A percentile compares a stretch with the other conserved stretches of the same genome.
phyloP scores from a whole-genome alignment of 169 alveolate genomes.

The Plasmodium knowlesi region DNA sequence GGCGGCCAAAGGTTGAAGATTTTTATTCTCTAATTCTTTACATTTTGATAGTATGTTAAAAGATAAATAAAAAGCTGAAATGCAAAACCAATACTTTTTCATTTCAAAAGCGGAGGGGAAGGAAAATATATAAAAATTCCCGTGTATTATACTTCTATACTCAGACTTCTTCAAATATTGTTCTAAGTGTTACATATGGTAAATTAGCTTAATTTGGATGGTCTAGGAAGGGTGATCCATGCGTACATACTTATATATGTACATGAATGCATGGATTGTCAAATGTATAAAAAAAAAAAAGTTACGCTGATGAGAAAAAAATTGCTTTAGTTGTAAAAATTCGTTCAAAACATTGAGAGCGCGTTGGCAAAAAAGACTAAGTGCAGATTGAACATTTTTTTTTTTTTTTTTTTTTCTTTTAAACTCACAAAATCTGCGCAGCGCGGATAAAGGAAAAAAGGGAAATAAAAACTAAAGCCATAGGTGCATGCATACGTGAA shows the following conservation, averaged over 20 bases:
- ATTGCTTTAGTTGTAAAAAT: neutral
- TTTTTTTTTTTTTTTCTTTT: neutral
- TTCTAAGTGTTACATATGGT: conserved; percentile 25
- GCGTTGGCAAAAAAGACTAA: neutral
- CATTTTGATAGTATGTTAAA: conserved; percentile 31
- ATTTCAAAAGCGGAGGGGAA: conserved; percentile 38
- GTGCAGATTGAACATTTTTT: neutral
- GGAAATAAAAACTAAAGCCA: neutral
- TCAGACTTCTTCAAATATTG: conserved; percentile 13
- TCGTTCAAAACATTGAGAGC: conserved; percentile 5
- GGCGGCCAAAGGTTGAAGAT: neutral
- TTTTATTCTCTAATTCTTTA: conserved; percentile 41
- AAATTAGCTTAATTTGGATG: neutral
- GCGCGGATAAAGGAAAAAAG: neutral
- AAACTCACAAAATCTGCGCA: neutral
- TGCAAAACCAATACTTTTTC: conserved; percentile 56
- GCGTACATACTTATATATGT: neutral
- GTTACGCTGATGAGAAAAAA: neutral
- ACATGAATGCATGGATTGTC: neutral
- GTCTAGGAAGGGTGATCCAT: neutral
- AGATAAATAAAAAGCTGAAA: conserved; percentile 15
- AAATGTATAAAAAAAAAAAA: neutral
- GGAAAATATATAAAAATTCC: neutral
- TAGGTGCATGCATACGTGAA: neutral
- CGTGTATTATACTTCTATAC: conserved; percentile 16